Conservation (phyloP, 371 early-diverging fungal genomes). For the Zopfochytrium polystomum region DNA sequence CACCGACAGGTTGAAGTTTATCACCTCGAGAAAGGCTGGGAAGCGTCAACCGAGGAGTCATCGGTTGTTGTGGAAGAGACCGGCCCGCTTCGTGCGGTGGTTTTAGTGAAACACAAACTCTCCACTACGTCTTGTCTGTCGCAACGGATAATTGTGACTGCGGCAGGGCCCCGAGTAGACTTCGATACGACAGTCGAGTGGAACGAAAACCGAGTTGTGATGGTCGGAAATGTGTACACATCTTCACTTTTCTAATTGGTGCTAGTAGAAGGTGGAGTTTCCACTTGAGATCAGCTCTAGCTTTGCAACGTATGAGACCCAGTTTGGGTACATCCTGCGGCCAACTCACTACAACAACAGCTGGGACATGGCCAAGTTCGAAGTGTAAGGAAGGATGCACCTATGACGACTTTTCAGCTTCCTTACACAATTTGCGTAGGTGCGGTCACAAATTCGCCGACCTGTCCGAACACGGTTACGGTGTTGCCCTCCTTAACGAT, state of each 20-base stretch:
- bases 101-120: constrained; percentile 64
- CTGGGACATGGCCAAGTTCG: too few species aligned
- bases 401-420: too few species aligned
- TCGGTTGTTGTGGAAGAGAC: constrained; percentile 53
- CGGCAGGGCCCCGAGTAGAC: constrained; percentile 68
- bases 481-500: constrained; percentile 89
- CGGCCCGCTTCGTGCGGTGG: constrained; percentile 68
- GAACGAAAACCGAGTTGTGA: constrained; percentile 84
- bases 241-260: too few species aligned
- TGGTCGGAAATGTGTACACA: constrained; percentile 48
- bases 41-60: constrained; percentile 38
- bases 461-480: constrained; percentile 88
- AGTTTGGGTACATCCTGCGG: constrained; percentile 85
- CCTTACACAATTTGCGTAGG: too few species aligned
- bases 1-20: constrained; percentile 82
- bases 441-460: constrained; percentile 89
- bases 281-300: constrained; percentile 79
- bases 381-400: too few species aligned
- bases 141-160: constrained; percentile 74
- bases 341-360: constrained; percentile 93
- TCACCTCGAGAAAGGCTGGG: constrained; percentile 77
- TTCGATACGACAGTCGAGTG: constrained; percentile 85
- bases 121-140: constrained; percentile 60
- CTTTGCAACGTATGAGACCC: constrained; percentile 90
- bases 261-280: constrained; percentile 86